Evolutionary conservation across 345 rosid species (phyloP), one percentile per base, ranked within the genome.

Genomic region (Pseudoturritis turrita): DNA sequence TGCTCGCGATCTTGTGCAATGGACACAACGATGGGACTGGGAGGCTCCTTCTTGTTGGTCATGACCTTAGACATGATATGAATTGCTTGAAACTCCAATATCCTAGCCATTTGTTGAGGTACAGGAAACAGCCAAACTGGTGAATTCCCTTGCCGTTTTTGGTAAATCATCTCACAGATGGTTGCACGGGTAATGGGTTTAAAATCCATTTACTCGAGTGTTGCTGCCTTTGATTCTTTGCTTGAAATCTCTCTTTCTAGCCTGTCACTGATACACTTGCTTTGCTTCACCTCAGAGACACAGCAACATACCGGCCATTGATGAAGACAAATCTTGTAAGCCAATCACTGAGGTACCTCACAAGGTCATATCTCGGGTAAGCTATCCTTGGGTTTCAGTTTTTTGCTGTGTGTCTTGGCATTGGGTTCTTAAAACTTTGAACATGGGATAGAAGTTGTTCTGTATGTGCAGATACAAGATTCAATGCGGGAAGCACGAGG

Each of bases 271-370:
- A 21, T 60, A 41, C 51, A 21, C 5, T 60, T 39, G 7, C 26
- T 54, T 35, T 55, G 55, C 64, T 52, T 62, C 55, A 39, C 59
- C 47, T 68, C 81, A 88, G 97, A 88, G 95, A 90, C 80, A 88
- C 92, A 31, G 82, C 95, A 64, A 85, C 72, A 70, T 90, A 90
- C 65, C 79, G 44, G 39, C 97, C 97, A 1, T 72, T 90, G 78
- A 75, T 83, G 89, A 91, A 86, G 82, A 87, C 97, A 12, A 88
- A 87, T 80, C 79, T 83, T 58, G 82, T 83, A 37, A 87, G 95
- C 89, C 86, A 88, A 81, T 88, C 92, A 4, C 90, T 91, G 67
- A 88, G 72, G 82, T 85, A 82, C 75, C 95, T 91, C 35, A 83
- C 89, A 29, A 68, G 56, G 74, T 75, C 83, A 19, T 90, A 87